Percentiles rank a stretch among this genome's conserved stretches.
phyloP scores from a whole-genome alignment of 2,329 filamentous ascomycete genomes.

The Neonectria magnoliae region DNA sequence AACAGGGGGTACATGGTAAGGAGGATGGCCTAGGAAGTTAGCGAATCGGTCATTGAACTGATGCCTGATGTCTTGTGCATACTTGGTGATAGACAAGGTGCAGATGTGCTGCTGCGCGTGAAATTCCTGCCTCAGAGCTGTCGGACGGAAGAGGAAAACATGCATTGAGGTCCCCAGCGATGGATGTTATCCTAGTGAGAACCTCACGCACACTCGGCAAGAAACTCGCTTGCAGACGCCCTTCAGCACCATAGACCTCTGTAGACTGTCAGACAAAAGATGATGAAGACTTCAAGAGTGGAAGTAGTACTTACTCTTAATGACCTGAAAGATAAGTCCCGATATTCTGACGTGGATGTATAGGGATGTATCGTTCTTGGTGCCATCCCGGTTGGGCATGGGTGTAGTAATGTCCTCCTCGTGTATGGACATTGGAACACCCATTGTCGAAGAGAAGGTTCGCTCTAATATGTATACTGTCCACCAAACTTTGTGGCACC shows the following conservation, averaged over 20 bases:
- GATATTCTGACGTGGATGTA: constrained; percentile 21
- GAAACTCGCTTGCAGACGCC: constrained; percentile 19
- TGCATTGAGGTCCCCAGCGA: constrained; percentile 12
- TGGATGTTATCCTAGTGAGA: constrained; percentile 14
- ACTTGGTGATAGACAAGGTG: constrained; percentile 21
- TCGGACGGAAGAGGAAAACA: constrained; percentile 12
- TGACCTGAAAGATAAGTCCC: constrained; percentile 20
- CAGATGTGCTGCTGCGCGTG: constrained; percentile 12
- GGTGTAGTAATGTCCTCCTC: constrained; percentile 22
- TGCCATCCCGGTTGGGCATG: constrained; percentile 8
- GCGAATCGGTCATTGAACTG: background rate
- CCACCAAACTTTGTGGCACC: constrained; percentile 24
- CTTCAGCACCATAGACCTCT: constrained; percentile 23
- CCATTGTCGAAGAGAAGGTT: constrained; percentile 17
- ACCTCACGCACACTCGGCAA: constrained; percentile 16
- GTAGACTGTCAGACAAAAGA: background rate
- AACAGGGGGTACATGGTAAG: constrained; percentile 22
- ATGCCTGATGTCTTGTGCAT: background rate
- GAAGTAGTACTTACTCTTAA: background rate
- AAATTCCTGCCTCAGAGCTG: constrained; percentile 5
- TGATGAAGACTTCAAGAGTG: too few species aligned
- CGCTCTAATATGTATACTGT: constrained; percentile 20
- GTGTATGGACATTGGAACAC: constrained; percentile 19
- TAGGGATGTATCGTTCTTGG: constrained; percentile 6
- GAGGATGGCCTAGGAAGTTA: constrained; percentile 8